Evolutionary conservation across 2,329 filamentous ascomycete species (phyloP), one percentile per base, ranked within the genome.

Genomic region (Microcyclosporella mali): DNA sequence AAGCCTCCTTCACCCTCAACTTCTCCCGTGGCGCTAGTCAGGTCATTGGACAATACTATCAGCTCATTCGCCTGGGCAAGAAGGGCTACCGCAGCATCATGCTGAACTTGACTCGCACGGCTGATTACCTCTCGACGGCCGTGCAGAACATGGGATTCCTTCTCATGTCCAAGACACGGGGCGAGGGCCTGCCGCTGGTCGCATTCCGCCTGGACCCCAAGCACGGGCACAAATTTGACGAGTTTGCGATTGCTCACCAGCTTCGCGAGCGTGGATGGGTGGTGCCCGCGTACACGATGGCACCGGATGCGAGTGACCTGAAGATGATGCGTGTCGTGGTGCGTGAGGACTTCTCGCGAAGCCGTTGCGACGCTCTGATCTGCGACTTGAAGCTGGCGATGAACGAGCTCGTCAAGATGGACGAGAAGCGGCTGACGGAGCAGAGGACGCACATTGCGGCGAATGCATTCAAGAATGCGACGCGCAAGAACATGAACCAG

Each of bases 1-100:
- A 97, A 65, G 84, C 88, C 2, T 95, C 88, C 2, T 95, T 95
- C 70, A 95, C 90, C 0, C 80, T 97, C 46, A 97, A 97, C 74
- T 97, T 97, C 73, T 94, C 86, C 62, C 94, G 95, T 66, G 89
- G 89, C 44, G 90, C 90, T 10, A 88, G 84, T 4, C 89, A 95
- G 63, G 86, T 95, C 60, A 94, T 97, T 49, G 90, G 87, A 19
- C 90, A 97, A 69, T 97, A 95, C 72, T 95, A 97, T 72, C 89
- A 95, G 70, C 77, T 97, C 61, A 95, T 95, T 64, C 86, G 90
- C 21, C 81, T 97, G 3, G 90, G 90, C 48, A 94, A 94, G 76
- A 82, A 83, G 51, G 90, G 90, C 37, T 97, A 95, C 74, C 81
- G 84, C 43, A 76, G 83, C 58, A 95, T 97, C 72, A 95, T 95